Evolutionary conservation across 495 filamentous ascomycete genomes (phyloP), one percentile per base, ranked within the genome.

Genomic region (Neohortaea acidophila): DNA sequence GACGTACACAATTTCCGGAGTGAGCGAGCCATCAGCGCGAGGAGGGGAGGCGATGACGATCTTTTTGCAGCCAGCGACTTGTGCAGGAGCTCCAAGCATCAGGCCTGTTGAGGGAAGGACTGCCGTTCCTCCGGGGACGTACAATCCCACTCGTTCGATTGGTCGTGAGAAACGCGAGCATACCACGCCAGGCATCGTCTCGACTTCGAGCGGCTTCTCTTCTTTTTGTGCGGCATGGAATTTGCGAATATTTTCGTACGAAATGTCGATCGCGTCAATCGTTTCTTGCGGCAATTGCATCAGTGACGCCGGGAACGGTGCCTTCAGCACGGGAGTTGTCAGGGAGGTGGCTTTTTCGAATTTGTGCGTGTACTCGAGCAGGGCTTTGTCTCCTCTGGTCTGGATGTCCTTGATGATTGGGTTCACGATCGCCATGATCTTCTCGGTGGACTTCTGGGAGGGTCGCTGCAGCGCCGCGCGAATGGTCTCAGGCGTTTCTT

Each of bases 1-100:
- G n/a, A 82, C 74, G 52, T 97, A 97, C 21, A 97, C 87, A 37
- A 97, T 92, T 59, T 97, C 89, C 3, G 89, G 89, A 0, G 87
- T 92, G 47, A 96, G 72, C 46, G 72, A 82, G 27, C 89, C 89
- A 52, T 97, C 89, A 0, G 77, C 56, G 35, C 89, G 77, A 6
- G 89, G 91, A 5, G 89, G 89, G 0, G 87, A 86, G 8, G 91
- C 89, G 21, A 97, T 57, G 15, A 97, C 77, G 31, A 97, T 96
- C 59, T 76, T 85, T 57, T 84, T 74, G 68, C 89, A 97, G n/a
- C 89, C 91, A 10, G 89, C 89, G 3, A 94, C 89, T 75, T 89
- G 86, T 22, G 89, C 89, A 13, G 89, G 89, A 4, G 96, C 89
- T 53, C 89, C 89, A 19, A 97, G 70, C 89, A 97, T 97, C 51